phyloP scores from a whole-genome alignment of 2,329 filamentous ascomycete genomes.

The Fusarium pseudoanthophilum region DNA sequence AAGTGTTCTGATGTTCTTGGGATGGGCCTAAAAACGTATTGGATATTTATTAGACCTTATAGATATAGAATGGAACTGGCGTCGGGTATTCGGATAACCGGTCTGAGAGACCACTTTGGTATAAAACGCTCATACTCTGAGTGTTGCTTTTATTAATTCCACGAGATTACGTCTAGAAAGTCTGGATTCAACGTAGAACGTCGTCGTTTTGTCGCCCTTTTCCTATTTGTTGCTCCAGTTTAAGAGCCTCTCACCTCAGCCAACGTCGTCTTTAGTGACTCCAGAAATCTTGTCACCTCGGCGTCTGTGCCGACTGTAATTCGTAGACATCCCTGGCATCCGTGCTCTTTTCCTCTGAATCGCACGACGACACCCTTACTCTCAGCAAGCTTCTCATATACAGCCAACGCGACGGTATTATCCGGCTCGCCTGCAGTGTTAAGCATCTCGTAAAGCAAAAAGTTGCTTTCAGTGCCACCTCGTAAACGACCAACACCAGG shows the following conservation, averaged over 20 bases:
- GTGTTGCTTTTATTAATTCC: constrained; percentile 41
- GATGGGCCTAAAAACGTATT: constrained; percentile 25
- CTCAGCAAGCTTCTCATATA: constrained; percentile 89
- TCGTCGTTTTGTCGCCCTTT: constrained; percentile 26
- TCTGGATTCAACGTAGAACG: constrained; percentile 39
- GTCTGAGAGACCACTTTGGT: constrained; percentile 18
- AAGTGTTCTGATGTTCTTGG: constrained; percentile 33
- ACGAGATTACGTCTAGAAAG: constrained; percentile 42
- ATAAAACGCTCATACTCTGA: constrained; percentile 32
- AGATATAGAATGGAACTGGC: constrained; percentile 29
- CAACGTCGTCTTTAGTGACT: constrained; percentile 67
- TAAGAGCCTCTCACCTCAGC: constrained; percentile 54
- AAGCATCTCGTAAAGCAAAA: constrained; percentile 89
- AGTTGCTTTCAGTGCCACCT: constrained; percentile 86
- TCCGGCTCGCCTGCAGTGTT: constrained; percentile 77
- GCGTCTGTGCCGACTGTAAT: constrained; percentile 92
- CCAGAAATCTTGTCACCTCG: constrained; percentile 83
- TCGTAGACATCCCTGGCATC: constrained; percentile 87
- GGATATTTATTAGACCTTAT: constrained; percentile 30
- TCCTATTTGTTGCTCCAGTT: not conserved
- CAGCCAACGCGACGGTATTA: constrained; percentile 79
- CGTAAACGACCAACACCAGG: constrained; percentile 82
- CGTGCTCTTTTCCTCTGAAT: constrained; percentile 92
- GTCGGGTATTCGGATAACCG: constrained; percentile 23
- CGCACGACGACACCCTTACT: constrained; percentile 89